Conservation (phyloP, 257 asterid species). For the Solanum ahanhuiri region DNA sequence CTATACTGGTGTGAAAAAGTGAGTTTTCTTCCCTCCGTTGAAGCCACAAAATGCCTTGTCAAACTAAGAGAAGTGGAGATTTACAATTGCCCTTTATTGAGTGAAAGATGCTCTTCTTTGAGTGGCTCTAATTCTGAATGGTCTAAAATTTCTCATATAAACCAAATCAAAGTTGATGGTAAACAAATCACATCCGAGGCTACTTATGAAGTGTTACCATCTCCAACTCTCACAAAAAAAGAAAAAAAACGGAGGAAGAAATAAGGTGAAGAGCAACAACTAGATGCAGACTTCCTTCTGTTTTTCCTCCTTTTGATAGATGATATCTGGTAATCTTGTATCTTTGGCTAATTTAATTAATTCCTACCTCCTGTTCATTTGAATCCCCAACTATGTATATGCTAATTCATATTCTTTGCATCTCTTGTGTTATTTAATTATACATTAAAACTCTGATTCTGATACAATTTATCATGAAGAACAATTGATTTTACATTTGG, state of each 20-base stretch:
- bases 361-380: background rate
- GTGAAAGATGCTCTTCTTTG: background rate
- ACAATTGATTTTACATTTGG: background rate
- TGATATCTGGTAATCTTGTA: background rate
- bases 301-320: background rate
- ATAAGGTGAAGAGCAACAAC: background rate
- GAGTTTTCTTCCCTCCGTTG: background rate
- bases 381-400: background rate
- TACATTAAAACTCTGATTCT: background rate
- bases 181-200: background rate
- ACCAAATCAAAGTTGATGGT: background rate
- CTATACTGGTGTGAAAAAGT: background rate
- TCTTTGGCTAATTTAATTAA: background rate
- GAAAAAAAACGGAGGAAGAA: background rate
- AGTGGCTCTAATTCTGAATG: background rate
- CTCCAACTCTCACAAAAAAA: background rate
- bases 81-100: background rate
- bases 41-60: conserved; percentile 3
- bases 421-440: background rate
- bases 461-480: background rate
- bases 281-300: background rate
- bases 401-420: background rate
- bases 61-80: background rate
- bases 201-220: background rate
- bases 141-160: background rate